phyloP scores from a whole-genome alignment of 108 stramenopile genomes.

The Fragilariopsis cylindrus region DNA sequence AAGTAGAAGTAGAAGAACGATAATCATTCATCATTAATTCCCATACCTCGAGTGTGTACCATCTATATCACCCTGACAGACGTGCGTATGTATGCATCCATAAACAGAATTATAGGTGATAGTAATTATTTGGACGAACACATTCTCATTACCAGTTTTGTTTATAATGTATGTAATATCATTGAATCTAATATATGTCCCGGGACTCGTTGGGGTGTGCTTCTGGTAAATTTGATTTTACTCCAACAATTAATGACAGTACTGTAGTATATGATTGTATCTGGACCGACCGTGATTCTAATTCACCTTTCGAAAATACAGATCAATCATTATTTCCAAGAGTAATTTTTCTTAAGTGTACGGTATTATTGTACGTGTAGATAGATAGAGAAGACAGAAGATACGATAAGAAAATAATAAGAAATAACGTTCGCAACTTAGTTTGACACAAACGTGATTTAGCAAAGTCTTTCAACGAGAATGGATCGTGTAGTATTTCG shows the following conservation, averaged over 20 bases:
- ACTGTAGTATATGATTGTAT: not conserved
- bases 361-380: not conserved
- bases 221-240: slow-evolving; percentile 24
- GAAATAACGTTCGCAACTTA: not conserved
- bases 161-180: not conserved
- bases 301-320: not conserved
- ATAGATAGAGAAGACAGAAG: not conserved
- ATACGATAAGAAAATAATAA: not conserved
- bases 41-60: not conserved
- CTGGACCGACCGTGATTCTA: not conserved
- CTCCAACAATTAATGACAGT: slow-evolving; percentile 63
- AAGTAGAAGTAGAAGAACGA: not conserved
- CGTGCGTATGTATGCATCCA: not conserved
- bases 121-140: not conserved
- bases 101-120: slow-evolving; percentile 5
- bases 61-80: slow-evolving; percentile 1
- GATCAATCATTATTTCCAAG: slow-evolving; percentile 4
- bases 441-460: too few relatives aligned
- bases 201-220: not conserved
- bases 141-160: not conserved
- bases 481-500: not conserved
- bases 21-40: slow-evolving; percentile 2
- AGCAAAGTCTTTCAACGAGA: not conserved
- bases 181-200: not conserved
- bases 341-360: not conserved